Evolutionary conservation across 192 early-diverging fungal genomes (phyloP).

Genomic region (Mortierella claussenii): DNA sequence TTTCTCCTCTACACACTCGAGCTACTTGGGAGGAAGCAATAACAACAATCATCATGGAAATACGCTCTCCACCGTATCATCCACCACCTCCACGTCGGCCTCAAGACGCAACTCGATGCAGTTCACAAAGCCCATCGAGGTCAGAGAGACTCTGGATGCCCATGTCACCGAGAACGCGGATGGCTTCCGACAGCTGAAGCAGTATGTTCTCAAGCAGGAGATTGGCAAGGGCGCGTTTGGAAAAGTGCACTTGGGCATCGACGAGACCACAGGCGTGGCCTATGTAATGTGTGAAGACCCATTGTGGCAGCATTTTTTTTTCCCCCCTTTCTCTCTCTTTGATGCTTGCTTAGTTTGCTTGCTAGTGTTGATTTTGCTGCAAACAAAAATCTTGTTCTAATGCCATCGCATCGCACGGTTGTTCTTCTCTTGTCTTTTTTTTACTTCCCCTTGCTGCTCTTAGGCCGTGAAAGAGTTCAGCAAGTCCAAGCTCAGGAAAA

Average conservation of each 20-base stretch:
- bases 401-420: background rate
- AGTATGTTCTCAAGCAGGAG: slow-evolving; percentile 79
- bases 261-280: slow-evolving; percentile 59
- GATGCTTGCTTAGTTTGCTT: no score
- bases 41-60: slow-evolving; percentile 15
- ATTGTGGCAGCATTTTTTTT: no score
- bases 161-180: slow-evolving; percentile 72
- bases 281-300: no score
- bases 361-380: background rate
- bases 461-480: slow-evolving; percentile 97
- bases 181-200: slow-evolving; percentile 80
- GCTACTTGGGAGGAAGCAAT: slow-evolving; percentile 6
- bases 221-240: slow-evolving; percentile 94
- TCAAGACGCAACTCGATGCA: slow-evolving; percentile 44
- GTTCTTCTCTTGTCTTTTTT: background rate
- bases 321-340: no score
- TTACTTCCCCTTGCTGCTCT: no score
- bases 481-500: slow-evolving; percentile 84
- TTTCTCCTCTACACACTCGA: slow-evolving; percentile 28
- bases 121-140: slow-evolving; percentile 13
- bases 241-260: slow-evolving; percentile 62
- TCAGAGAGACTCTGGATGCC: slow-evolving; percentile 61
- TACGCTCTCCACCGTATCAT: slow-evolving; percentile 22
- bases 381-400: background rate
- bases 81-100: slow-evolving; percentile 17